phyloP scores from a whole-genome alignment of 2,329 filamentous ascomycete species.

The Exophiala oligosperma region DNA sequence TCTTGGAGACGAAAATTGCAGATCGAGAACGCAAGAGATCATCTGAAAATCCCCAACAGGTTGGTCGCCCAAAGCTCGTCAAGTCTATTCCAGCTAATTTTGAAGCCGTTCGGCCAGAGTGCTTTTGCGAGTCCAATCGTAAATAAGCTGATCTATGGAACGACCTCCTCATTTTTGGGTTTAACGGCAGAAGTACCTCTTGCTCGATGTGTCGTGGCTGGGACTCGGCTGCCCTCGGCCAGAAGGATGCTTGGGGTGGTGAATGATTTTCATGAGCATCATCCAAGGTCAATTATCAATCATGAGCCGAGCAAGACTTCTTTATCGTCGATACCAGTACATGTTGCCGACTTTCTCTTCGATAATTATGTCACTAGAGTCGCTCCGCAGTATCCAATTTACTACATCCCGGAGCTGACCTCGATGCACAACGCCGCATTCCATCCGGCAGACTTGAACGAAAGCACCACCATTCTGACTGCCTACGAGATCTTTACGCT shows the following conservation, averaged over 20 bases:
- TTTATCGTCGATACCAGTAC: background rate
- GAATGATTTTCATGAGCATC: background rate
- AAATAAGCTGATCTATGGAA: background rate
- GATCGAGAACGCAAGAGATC: background rate
- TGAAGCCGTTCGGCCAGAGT: too few relatives aligned
- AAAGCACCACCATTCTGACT: background rate
- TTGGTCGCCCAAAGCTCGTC: background rate
- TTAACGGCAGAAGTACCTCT: slow-evolving; percentile 1
- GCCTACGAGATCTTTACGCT: background rate
- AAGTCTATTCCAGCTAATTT: background rate
- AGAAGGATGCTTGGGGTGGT: background rate
- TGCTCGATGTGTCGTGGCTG: background rate
- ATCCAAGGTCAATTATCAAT: slow-evolving; percentile 3
- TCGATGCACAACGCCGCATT: background rate
- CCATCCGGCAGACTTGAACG: background rate
- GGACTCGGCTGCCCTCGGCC: background rate
- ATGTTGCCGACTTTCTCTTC: slow-evolving; percentile 7
- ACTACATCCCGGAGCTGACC: background rate
- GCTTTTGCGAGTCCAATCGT: background rate
- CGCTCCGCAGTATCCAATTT: slow-evolving; percentile 3
- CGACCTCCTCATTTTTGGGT: background rate
- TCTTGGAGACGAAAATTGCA: background rate
- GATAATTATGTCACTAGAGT: slow-evolving; percentile 3
- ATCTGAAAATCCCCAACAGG: background rate
- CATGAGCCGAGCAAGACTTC: background rate